phyloP scores from a whole-genome alignment of 2,329 filamentous ascomycete genomes.

The Sordariomycetes sp. region DNA sequence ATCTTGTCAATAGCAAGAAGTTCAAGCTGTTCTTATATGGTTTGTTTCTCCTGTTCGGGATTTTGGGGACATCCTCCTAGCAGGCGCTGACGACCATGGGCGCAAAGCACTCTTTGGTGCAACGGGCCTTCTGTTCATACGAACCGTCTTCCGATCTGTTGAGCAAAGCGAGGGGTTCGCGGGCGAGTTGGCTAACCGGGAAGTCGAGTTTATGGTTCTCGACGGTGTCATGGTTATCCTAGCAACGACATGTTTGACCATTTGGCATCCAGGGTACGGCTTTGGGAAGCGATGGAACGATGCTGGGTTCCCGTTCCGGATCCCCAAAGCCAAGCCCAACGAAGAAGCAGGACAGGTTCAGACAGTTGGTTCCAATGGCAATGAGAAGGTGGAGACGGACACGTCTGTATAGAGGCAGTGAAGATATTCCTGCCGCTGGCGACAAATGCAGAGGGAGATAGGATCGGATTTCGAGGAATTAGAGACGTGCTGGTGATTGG shows the following conservation, averaged over 20 bases:
- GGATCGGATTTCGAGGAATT: too few species aligned
- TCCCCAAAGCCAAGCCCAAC: background rate
- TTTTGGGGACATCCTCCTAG: background rate
- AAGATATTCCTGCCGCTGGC: too few species aligned
- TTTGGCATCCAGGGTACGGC: background rate
- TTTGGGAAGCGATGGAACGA: conserved; percentile 3
- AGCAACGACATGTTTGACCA: background rate
- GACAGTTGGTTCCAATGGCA: background rate
- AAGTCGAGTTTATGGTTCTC: conserved; percentile 3
- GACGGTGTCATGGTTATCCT: conserved; percentile 3
- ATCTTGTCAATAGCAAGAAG: conserved; percentile 4
- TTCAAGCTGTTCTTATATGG: conserved; percentile 3
- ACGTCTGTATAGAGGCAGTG: background rate
- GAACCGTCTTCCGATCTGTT: conserved; percentile 2
- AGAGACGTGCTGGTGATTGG: too few species aligned
- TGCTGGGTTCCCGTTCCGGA: background rate
- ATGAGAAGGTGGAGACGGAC: background rate
- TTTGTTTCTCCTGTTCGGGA: background rate
- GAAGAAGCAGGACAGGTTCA: background rate
- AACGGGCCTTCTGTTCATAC: background rate
- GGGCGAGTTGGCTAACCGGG: conserved; percentile 2
- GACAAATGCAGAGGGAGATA: too few species aligned
- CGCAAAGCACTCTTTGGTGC: background rate
- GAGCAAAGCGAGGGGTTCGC: conserved; percentile 2
- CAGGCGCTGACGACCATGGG: background rate